Evolutionary conservation across 2,329 filamentous ascomycete genomes (phyloP).

Genomic region (Venturia effusa): DNA sequence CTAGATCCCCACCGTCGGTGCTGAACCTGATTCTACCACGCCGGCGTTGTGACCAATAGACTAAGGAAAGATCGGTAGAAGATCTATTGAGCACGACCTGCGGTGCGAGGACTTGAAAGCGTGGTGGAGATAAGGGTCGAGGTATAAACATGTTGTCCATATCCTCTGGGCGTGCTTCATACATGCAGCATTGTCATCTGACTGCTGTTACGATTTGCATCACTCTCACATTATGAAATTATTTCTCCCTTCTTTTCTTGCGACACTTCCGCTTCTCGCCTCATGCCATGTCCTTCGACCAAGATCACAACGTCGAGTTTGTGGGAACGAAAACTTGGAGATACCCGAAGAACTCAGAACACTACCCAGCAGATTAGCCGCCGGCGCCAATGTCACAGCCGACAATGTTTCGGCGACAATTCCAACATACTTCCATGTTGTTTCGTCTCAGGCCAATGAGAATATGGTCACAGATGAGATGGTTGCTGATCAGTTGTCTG

Average conservation of each 20-base stretch:
- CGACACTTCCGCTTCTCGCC: not conserved
- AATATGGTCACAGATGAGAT: not conserved
- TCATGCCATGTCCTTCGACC: not conserved
- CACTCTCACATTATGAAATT: not conserved
- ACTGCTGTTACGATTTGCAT: not conserved
- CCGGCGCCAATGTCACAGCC: not conserved
- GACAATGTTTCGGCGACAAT: not conserved
- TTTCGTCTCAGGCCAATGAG: constrained; percentile 2
- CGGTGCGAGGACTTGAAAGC: not conserved
- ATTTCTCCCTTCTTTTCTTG: not conserved
- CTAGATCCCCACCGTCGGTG: not conserved
- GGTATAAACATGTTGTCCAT: not conserved
- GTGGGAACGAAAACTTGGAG: not conserved
- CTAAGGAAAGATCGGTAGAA: not conserved
- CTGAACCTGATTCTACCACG: not conserved
- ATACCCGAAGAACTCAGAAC: not conserved
- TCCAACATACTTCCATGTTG: constrained; percentile 8
- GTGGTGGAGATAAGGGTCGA: not conserved
- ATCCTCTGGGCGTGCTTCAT: not conserved
- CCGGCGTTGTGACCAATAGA: not conserved
- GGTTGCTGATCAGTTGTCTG: not conserved
- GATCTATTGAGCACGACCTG: not conserved
- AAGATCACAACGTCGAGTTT: constrained; percentile 3
- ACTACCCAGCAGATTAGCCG: not conserved
- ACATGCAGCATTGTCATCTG: not conserved